These are phyloP conservation scores for Coemansia sp. DNA, from an alignment of 192 early-diverging fungal species.

Conservation along the genomic window DNA sequence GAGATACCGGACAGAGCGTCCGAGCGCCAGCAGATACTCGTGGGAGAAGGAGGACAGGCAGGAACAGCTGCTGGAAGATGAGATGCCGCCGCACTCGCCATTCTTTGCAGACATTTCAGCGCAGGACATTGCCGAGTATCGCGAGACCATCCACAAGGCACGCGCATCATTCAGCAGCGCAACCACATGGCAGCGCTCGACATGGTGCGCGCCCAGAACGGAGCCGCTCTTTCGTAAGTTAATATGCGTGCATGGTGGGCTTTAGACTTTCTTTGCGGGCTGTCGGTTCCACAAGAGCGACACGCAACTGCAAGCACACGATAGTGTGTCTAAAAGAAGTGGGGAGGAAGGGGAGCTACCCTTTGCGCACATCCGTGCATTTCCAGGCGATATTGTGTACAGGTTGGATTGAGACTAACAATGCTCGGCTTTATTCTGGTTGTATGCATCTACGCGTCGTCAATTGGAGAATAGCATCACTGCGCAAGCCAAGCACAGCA, in stretches of 20 bases:
- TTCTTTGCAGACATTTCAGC: conserved; percentile 34
- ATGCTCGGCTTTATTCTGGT: conserved; percentile 6
- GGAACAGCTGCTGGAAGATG: conserved; percentile 27
- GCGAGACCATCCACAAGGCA: conserved; percentile 27
- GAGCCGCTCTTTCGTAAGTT: conserved; percentile 18
- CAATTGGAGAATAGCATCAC: conserved; percentile 5
- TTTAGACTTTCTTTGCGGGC: conserved; percentile 7
- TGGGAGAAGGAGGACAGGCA: conserved; percentile 2
- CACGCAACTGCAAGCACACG: background rate
- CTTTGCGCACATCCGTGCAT: background rate
- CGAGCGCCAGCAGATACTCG: conserved; percentile 10
- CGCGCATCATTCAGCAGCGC: conserved; percentile 26
- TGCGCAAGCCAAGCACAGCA: conserved; percentile 11
- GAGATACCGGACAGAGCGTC: conserved; percentile 14
- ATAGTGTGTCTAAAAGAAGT: no score
- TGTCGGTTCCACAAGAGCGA: background rate
- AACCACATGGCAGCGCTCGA: conserved; percentile 1
- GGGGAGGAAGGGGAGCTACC: background rate
- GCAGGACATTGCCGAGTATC: conserved; percentile 21
- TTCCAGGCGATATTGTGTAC: background rate
- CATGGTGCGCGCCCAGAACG: conserved; percentile 4
- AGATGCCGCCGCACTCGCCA: conserved; percentile 48
- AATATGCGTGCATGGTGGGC: background rate
- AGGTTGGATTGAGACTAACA: background rate
- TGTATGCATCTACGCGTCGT: background rate